Percentiles rank a stretch among this genome's conserved stretches.
Evolutionary conservation across 2,329 filamentous ascomycete species (phyloP).

Genomic region (Cryphonectria radicalis): DNA sequence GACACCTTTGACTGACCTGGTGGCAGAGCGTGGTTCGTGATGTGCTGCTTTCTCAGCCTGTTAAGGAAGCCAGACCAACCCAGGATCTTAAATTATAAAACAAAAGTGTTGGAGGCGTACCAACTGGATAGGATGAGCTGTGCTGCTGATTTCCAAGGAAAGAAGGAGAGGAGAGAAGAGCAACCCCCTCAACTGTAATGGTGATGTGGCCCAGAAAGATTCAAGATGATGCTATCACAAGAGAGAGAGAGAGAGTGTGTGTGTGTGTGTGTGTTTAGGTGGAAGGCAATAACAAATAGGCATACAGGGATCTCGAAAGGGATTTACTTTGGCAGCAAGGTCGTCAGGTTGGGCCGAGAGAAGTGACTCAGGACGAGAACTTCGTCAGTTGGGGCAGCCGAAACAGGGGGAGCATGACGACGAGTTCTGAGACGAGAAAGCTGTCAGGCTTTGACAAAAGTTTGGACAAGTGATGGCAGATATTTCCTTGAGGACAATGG

Average conservation of each 20-base stretch:
- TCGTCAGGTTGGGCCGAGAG: neutral
- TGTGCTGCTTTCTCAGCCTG: neutral
- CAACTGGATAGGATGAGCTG: neutral
- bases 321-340: neutral
- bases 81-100: neutral
- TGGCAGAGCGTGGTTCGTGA: neutral
- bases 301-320: neutral
- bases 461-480: neutral
- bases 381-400: neutral
- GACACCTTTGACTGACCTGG: neutral
- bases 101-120: neutral
- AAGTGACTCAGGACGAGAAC: neutral
- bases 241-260: neutral
- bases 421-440: neutral
- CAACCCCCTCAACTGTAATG: neutral
- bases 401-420: neutral
- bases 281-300: neutral
- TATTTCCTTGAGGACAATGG: neutral
- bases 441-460: neutral
- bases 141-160: neutral
- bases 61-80: neutral
- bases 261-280: too few relatives aligned
- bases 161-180: neutral
- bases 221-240: neutral
- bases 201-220: neutral